Percentiles rank a stretch among this genome's conserved stretches.
Conservation (phyloP, 164 flowering plant genomes). For the Taxillus chinensis region DNA sequence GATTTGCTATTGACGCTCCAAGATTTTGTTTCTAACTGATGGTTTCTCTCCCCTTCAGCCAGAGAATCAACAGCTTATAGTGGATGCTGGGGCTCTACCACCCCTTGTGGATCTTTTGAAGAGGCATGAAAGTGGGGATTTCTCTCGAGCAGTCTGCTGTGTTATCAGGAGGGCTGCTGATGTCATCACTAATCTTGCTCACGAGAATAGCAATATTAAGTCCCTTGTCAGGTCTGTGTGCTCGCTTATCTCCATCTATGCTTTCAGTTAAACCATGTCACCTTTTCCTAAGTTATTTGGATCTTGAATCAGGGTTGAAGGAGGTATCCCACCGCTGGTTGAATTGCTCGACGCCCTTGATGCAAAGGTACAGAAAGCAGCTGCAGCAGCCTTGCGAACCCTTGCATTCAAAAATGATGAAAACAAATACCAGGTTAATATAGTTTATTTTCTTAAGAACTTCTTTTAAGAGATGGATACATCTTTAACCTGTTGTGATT, state of each 20-base stretch:
- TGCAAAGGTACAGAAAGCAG: constrained; percentile 93
- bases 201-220: constrained; percentile 89
- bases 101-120: constrained; percentile 75
- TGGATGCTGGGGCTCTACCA: constrained; percentile 82
- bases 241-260: constrained; percentile 4
- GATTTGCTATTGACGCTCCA: no score
- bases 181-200: constrained; percentile 97
- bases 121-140: constrained; percentile 42
- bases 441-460: background rate
- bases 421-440: constrained; percentile 79
- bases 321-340: constrained; percentile 97
- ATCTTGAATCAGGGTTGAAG: constrained; percentile 57
- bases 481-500: background rate
- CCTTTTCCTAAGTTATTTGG: constrained; percentile 3
- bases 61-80: constrained; percentile 92
- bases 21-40: no score
- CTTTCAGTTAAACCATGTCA: background rate
- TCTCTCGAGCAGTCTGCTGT: constrained; percentile 68
- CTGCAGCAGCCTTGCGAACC: constrained; percentile 93
- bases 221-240: constrained; percentile 71
- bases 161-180: constrained; percentile 94
- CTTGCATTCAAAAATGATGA: constrained; percentile 97
- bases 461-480: constrained; percentile 1
- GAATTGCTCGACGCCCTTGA: constrained; percentile 83
- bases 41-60: constrained; percentile 39